phyloP scores from a whole-genome alignment of 345 rosid genomes.

The Bruguiera parviflora region DNA sequence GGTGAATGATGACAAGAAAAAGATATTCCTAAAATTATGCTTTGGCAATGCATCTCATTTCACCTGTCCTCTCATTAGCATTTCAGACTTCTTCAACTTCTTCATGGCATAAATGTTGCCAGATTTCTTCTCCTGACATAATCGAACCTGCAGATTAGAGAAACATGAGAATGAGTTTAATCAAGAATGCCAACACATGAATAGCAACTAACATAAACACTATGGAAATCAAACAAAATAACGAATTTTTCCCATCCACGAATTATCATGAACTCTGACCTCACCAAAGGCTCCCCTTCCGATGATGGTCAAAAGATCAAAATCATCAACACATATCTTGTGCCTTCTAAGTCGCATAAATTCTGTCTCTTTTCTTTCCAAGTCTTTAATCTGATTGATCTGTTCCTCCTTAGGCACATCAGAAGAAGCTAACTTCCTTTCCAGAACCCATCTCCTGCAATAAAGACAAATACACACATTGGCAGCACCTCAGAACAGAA shows the following conservation, averaged over 20 bases:
- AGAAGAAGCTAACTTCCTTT: slow-evolving; percentile 81
- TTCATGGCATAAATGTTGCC: slow-evolving; percentile 97
- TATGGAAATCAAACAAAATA: background rate
- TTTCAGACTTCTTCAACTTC: slow-evolving; percentile 97
- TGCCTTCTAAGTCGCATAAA: slow-evolving; percentile 94
- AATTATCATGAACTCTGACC: slow-evolving; percentile 44
- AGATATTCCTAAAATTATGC: background rate
- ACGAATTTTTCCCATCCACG: slow-evolving; percentile 6
- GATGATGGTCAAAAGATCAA: slow-evolving; percentile 86
- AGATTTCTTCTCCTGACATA: slow-evolving; percentile 93
- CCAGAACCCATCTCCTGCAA: slow-evolving; percentile 88
- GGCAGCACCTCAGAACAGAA: slow-evolving; percentile 1
- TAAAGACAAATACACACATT: slow-evolving; percentile 22
- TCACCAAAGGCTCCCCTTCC: slow-evolving; percentile 96
- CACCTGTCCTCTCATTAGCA: slow-evolving; percentile 97
- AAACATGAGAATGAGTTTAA: slow-evolving; percentile 12
- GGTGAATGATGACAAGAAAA: background rate
- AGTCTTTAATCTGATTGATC: slow-evolving; percentile 80
- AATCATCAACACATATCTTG: slow-evolving; percentile 86
- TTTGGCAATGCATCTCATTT: slow-evolving; percentile 18
- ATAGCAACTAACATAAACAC: background rate
- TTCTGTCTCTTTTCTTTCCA: slow-evolving; percentile 92
- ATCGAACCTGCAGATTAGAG: slow-evolving; percentile 57
- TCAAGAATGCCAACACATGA: slow-evolving; percentile 6
- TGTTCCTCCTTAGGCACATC: slow-evolving; percentile 90